Base-by-base conservation (phyloP, 2,329 filamentous ascomycete genomes). In the Dactylellina drechsleri region DNA sequence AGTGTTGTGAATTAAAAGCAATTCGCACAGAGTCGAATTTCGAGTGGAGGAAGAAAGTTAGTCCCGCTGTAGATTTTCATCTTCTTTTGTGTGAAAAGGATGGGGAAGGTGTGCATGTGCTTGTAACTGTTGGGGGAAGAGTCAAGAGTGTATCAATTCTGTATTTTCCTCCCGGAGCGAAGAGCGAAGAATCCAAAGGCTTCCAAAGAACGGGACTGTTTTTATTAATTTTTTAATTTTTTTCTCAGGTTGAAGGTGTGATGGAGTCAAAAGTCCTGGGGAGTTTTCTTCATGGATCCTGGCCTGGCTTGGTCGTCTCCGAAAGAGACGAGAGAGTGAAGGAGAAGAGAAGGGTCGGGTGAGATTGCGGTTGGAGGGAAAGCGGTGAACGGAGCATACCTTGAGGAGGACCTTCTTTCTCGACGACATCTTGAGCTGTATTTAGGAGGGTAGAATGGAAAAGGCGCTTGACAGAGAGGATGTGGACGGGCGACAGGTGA, bases 381-480 rank as follows among this genome's bases (percentile, higher is more conserved):
- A 73, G 72, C 53, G 74, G 47, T 58, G 66, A 71, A 76, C 70
- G 31, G 31, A 75, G 77, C 81, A 79, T 85, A 94, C 92, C 90
- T 95, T 95, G 82, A 95, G 86, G 78, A 95, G 87, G 79, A 94
- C 91, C 90, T 95, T 95, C 90, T 94, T 95, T 83, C 90, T 87
- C 80, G 90, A 90, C 82, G 91, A 86, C 91, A 93, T 93, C 81
- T 80, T 84, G 71, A 57, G 58, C 47, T 56, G 49, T 20, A 41
- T 1, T 47, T 47, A 28, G 52, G 10, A 41, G 61, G 59, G 45
- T 10, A 40, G 8, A 28, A 40, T 31, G 49, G 50, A 15, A 53
- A 18, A 4, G 13, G 49, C 47, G 26, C 13, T 18, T 10, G n/a
- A 23, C 2, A 23, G 4, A 41, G 23, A 41, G 59, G 50, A 50